Conservation (phyloP, 2,329 filamentous ascomycete species). For the Ophiostoma pallidulum region DNA sequence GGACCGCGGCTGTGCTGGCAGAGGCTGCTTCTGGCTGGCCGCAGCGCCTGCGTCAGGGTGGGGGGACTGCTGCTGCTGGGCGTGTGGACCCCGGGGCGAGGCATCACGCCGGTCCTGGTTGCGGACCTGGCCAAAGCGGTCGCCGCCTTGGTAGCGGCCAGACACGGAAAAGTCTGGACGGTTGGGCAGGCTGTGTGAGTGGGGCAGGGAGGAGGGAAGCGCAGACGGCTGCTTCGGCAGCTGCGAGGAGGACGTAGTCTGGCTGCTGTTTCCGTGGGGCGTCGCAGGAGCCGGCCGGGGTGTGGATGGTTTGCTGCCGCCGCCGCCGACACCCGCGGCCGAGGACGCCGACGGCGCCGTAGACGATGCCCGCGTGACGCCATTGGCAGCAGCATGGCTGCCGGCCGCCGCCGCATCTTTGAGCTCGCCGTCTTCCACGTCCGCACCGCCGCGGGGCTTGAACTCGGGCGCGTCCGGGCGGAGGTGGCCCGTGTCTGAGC, state of each 20-base stretch:
- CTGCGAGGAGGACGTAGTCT: constrained; percentile 14
- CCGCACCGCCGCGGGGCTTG: constrained; percentile 42
- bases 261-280: constrained; percentile 5
- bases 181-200: constrained; percentile 22
- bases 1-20: neutral
- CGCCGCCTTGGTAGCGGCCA: constrained; percentile 13
- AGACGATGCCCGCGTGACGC: constrained; percentile 11
- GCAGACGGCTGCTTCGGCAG: constrained; percentile 25
- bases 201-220: constrained; percentile 22
- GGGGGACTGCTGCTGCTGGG: neutral
- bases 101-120: constrained; percentile 15
- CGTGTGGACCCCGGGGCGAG: neutral
- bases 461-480: constrained; percentile 56
- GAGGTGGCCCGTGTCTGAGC: constrained; percentile 34
- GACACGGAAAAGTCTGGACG: constrained; percentile 20
- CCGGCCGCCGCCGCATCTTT: too few species aligned
- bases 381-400: constrained; percentile 27
- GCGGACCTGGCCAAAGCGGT: constrained; percentile 20
- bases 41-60: neutral
- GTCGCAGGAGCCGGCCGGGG: constrained; percentile 19
- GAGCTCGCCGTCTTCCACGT: constrained; percentile 66
- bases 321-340: neutral
- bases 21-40: neutral
- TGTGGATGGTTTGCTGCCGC: constrained; percentile 20
- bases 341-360: neutral